Evolutionary conservation across 2,329 filamentous ascomycete genomes (phyloP).

Genomic region (Chaetomiaceae sp.): DNA sequence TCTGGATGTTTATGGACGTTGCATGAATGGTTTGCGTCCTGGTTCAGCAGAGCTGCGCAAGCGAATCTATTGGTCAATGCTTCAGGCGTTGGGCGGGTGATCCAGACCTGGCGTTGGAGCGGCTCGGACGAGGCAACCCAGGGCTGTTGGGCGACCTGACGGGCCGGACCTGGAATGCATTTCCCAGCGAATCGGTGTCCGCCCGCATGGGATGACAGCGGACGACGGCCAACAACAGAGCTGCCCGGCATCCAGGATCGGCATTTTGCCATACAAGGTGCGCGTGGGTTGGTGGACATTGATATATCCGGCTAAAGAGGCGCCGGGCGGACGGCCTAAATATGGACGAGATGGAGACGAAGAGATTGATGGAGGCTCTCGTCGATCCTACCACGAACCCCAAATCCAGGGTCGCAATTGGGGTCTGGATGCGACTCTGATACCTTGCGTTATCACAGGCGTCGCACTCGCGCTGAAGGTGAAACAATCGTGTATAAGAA

Average conservation of each 20-base stretch:
- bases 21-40: conserved; percentile 1
- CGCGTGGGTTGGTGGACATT: conserved; percentile 19
- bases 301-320: conserved; percentile 26
- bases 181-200: conserved; percentile 18
- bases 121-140: not conserved
- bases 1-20: conserved; percentile 12
- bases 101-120: conserved; percentile 9
- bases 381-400: conserved; percentile 7
- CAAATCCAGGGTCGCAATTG: conserved; percentile 9
- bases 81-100: conserved; percentile 3
- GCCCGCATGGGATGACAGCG: not conserved
- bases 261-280: conserved; percentile 29
- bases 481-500: conserved; percentile 8
- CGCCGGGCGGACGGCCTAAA: conserved; percentile 19
- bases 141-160: not conserved
- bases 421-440: not conserved
- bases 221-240: conserved; percentile 6
- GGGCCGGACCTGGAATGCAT: conserved; percentile 13
- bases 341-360: conserved; percentile 17
- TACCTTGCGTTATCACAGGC: conserved; percentile 1
- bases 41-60: conserved; percentile 1
- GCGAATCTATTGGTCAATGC: conserved; percentile 24
- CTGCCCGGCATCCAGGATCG: conserved; percentile 22
- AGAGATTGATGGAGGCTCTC: conserved; percentile 10
- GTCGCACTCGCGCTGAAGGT: conserved; percentile 8